phyloP scores from a whole-genome alignment of 352 stramenopile species.

The Globisporangium ultimum region DNA sequence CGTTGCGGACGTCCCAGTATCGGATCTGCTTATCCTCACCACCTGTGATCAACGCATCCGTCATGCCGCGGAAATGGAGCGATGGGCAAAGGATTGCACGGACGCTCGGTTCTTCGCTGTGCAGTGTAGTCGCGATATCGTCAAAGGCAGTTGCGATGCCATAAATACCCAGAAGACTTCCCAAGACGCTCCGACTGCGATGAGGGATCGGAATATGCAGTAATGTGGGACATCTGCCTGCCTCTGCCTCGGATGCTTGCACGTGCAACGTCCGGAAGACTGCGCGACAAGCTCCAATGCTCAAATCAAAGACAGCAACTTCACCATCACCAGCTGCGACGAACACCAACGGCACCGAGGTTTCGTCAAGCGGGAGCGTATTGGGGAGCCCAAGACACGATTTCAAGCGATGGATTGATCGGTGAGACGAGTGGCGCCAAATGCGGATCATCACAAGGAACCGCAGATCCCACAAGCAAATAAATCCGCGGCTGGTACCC shows the following conservation, averaged over 20 bases:
- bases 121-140: slow-evolving; percentile 66
- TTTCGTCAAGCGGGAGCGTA: slow-evolving; percentile 64
- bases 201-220: slow-evolving; percentile 75
- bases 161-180: slow-evolving; percentile 78
- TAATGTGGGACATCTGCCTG: slow-evolving; percentile 68
- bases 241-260: slow-evolving; percentile 71
- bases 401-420: slow-evolving; percentile 88
- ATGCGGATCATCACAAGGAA: slow-evolving; percentile 95
- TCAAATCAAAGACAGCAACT: slow-evolving; percentile 86
- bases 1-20: slow-evolving; percentile 96
- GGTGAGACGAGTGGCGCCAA: slow-evolving; percentile 94
- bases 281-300: slow-evolving; percentile 87
- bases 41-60: slow-evolving; percentile 90
- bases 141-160: slow-evolving; percentile 81
- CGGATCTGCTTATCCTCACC: slow-evolving; percentile 94
- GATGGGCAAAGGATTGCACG: slow-evolving; percentile 88
- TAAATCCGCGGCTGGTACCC: slow-evolving; percentile 93
- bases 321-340: slow-evolving; percentile 92
- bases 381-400: slow-evolving; percentile 80
- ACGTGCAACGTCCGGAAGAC: slow-evolving; percentile 90
- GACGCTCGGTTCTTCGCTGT: slow-evolving; percentile 79
- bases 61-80: slow-evolving; percentile 79
- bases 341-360: slow-evolving; percentile 90
- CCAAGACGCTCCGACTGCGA: slow-evolving; percentile 61
- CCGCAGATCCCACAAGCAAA: slow-evolving; percentile 96